Evolutionary conservation across 1,284 basidiomycete genomes (phyloP).

Genomic region (Ganoderma multipileum): DNA sequence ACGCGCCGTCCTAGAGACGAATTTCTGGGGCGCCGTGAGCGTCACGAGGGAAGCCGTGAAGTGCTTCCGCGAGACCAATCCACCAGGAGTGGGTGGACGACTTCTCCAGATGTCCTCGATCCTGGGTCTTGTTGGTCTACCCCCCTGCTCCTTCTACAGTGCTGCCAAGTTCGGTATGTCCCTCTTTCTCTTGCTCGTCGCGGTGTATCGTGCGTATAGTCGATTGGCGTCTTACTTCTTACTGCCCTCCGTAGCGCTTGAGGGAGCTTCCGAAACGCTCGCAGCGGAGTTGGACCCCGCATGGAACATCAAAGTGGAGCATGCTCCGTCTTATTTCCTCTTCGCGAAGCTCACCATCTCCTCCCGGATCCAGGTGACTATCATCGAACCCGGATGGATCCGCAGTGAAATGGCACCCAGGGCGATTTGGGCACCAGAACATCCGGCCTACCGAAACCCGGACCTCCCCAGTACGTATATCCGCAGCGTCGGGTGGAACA

Average conservation of each 20-base stretch:
- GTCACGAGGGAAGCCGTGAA: conserved; percentile 44
- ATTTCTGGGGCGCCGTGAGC: conserved; percentile 46
- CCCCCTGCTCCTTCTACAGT: conserved; percentile 40
- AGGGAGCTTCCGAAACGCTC: conserved; percentile 42
- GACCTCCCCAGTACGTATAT: conserved; percentile 9
- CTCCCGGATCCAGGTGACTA: conserved; percentile 4
- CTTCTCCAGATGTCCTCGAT: conserved; percentile 41
- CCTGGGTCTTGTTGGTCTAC: conserved; percentile 34
- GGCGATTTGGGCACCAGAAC: conserved; percentile 16
- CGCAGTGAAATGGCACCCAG: conserved; percentile 6
- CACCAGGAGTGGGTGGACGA: conserved; percentile 39
- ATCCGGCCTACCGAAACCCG: conserved; percentile 24
- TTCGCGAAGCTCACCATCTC: not conserved
- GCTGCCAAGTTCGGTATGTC: conserved; percentile 38
- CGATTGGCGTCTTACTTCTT: not conserved
- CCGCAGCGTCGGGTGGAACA: not conserved
- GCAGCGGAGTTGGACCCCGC: conserved; percentile 42
- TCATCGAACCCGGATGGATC: conserved; percentile 23
- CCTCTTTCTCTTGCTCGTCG: not conserved
- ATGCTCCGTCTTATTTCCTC: not conserved
- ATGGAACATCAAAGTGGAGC: conserved; percentile 48
- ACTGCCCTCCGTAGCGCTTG: conserved; percentile 21
- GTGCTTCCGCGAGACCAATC: conserved; percentile 47
- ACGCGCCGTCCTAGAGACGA: conserved; percentile 42
- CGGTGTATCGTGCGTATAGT: not conserved